Base-by-base conservation (phyloP, 1,284 basidiomycete genomes). In the Naganishia albida region DNA sequence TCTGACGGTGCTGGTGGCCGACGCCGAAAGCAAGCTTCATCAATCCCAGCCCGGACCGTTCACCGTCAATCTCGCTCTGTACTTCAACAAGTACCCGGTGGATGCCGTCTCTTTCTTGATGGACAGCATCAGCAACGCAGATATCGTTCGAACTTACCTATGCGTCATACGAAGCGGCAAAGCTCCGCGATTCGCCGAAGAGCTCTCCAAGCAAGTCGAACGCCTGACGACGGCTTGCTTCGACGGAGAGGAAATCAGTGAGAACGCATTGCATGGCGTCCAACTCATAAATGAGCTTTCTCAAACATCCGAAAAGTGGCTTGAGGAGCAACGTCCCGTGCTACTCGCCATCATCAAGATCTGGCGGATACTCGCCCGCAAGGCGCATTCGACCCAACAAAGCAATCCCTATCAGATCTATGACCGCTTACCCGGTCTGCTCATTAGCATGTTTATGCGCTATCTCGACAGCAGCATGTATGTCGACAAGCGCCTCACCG, bases 1-100 rank as follows among this genome's bases (percentile, higher is more conserved):
- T 62, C 86, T 99, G 34, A 87, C 92, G 65, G 89, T 88, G 67
- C 84, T 87, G 8, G 88, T 99, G 56, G 93, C 97, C n/a, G 89
- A 95, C 72, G 94, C 93, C 7, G 96, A 99, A 80, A 84, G 88
- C 1, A 86, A 88, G 70, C 87, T 99, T 80, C 89, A 93, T 70
- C 95, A 95, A 73, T 91, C 91, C 0, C 87, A 88, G 4, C 85
- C 85, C 54, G 97, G 90, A 70, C 93, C 94, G 0, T 98, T 99
- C 80, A 97, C 95, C 0, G 88, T 92, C 70, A 94, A 94, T 23
- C 81, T 99, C 49, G 92, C 90, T 18, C 88, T 88, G 75, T 99
- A 92, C 78, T 84, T 99, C 28, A 87, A 98, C 78, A 86, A 91
- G 26, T 99, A 97, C 78, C 89, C 93, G 2, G 81, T 81, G 2